These are phyloP conservation scores for Lichtheimia ramosa DNA, from an alignment of 371 early-diverging fungal species.

Conservation along the genomic window DNA sequence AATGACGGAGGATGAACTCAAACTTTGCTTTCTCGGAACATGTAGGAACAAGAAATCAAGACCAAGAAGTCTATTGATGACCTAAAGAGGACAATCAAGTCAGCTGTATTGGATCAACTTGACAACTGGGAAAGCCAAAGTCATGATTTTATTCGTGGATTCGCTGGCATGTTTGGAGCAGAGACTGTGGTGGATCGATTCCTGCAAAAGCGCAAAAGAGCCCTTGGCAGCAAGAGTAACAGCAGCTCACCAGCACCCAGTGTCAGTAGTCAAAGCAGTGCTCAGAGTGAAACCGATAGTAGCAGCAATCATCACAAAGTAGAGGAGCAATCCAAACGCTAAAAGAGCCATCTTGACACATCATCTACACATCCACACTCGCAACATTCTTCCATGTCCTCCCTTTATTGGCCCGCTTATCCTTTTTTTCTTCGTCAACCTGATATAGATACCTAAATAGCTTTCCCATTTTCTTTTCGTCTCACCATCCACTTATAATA, in stretches of 20 bases:
- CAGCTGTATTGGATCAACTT: constrained; percentile 53
- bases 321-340: constrained; percentile 1
- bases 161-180: constrained; percentile 71
- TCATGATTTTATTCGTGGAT: constrained; percentile 71
- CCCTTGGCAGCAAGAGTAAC: constrained; percentile 10
- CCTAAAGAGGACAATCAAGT: constrained; percentile 58
- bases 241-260: constrained; percentile 3
- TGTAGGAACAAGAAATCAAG: constrained; percentile 73
- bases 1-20: not conserved
- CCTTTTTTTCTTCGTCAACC: constrained; percentile 2
- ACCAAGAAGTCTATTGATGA: constrained; percentile 73
- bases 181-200: constrained; percentile 53
- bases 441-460: constrained; percentile 5
- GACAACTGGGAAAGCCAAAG: constrained; percentile 73
- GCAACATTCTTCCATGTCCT: not conserved
- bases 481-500: not conserved
- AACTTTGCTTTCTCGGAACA: not conserved
- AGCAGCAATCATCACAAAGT: not conserved
- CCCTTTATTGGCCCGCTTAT: not conserved
- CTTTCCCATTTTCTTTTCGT: constrained; percentile 1
- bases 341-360: not conserved
- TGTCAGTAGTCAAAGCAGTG: not conserved
- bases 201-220: constrained; percentile 18
- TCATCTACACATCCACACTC: no score
- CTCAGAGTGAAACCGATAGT: not conserved